These are phyloP conservation scores for Entomortierella chlamydospora DNA, from an alignment of 192 early-diverging fungal genomes.

Conservation along the genomic window DNA sequence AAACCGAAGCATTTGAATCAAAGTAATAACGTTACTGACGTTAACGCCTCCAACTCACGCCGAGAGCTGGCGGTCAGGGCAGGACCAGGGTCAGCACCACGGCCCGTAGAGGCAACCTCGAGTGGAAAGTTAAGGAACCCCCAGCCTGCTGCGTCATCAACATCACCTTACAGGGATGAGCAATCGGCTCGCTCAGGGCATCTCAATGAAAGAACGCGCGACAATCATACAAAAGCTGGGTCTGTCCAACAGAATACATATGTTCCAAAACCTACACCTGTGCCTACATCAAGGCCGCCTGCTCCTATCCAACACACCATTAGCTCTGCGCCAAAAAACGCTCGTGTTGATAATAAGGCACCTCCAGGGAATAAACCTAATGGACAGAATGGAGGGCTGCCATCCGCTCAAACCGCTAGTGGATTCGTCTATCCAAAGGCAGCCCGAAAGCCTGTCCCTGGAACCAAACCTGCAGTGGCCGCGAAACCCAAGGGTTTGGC, in stretches of 20 bases:
- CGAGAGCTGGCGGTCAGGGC: not conserved
- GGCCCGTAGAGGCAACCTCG: not conserved
- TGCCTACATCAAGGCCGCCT: slow-evolving; percentile 10
- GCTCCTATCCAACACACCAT: not conserved
- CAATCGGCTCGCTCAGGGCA: slow-evolving; percentile 16
- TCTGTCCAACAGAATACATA: slow-evolving; percentile 29
- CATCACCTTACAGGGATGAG: slow-evolving; percentile 4
- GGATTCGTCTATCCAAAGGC: slow-evolving; percentile 47
- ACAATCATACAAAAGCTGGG: not conserved
- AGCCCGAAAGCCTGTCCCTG: slow-evolving; percentile 36
- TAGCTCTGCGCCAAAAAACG: not conserved
- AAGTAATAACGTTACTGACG: not conserved
- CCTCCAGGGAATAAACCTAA: not conserved
- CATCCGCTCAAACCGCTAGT: not conserved
- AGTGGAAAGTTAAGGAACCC: slow-evolving; percentile 22
- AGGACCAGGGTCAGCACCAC: slow-evolving; percentile 1
- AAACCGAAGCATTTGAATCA: slow-evolving; percentile 38
- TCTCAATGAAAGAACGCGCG: not conserved
- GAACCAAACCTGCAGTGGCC: slow-evolving; percentile 21
- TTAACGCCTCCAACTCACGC: not conserved
- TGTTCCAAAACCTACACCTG: slow-evolving; percentile 17
- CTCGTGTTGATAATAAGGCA: not conserved
- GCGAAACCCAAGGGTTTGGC: slow-evolving; percentile 26
- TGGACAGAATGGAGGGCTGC: not conserved
- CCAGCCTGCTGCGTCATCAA: not conserved